Base-by-base conservation (phyloP, 2,329 filamentous ascomycete species). In the Alternaria alternata region DNA sequence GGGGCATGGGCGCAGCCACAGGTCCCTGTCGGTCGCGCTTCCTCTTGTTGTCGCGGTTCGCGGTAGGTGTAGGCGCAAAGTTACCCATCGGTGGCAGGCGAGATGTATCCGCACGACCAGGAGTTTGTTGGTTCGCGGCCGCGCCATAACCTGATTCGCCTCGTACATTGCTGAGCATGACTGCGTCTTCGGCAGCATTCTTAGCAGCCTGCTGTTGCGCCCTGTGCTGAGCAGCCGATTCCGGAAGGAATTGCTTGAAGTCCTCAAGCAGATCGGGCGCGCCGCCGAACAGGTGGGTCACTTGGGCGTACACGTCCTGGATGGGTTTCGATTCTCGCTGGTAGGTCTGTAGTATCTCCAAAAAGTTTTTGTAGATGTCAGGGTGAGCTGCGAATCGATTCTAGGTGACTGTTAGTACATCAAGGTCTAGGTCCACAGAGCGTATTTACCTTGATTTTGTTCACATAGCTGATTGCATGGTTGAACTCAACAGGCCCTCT, bases 281-380 rank as follows among this genome's bases (percentile, higher is more conserved):
- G 5, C 91, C 91, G 75, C 93, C 93, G 81, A 99, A 99, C 1
- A 99, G 84, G 32, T 91, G 91, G 0, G 96, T 99, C 24, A 99
- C 95, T 79, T 99, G 95, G 1, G 92, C 91, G 78, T 99, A 99
- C 3, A 99, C 95, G 79, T 99, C 95, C 77, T 97, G 94, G 38
- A 99, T 99, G 0, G 95, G 96, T 76, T 98, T 98, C 54, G 95
- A 96, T 78, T 99, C 95, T 58, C 95, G 88, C 79, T 99, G 95
- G 73, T 99, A 99, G 2, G 95, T 99, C 80, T 99, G 95, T 46
- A 99, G 83, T 49, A 99, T 99, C 78, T 99, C 95, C 30, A 99
- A 86, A 75, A 99, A 99, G 75, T 99, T 94, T 79, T 99, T 99
- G 83, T 99, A 99, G 64, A 99, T 98, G 77, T 99, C 95, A 7